Conservation (phyloP, 163 green algal species). For the Scenedesmus sp. region DNA sequence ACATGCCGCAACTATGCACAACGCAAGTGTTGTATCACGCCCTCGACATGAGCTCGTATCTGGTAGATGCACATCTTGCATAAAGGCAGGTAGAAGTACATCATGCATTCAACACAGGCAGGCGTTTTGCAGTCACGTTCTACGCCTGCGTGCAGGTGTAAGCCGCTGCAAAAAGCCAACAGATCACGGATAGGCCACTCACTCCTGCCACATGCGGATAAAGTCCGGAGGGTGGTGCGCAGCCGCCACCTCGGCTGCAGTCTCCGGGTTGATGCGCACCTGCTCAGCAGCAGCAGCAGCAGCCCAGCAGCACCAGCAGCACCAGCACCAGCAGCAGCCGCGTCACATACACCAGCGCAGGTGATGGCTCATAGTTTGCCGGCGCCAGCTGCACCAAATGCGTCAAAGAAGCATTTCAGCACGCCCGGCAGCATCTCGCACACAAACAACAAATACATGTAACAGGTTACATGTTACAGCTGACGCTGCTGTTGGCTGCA, state of each 20-base stretch:
- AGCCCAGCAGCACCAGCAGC: neutral
- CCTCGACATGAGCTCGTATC: too few species aligned
- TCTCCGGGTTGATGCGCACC: conserved; percentile 46
- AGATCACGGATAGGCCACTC: neutral
- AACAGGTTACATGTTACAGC: conserved; percentile 20
- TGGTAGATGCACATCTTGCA: too few species aligned
- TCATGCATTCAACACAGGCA: too few species aligned
- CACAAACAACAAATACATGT: too few species aligned
- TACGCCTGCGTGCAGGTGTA: too few species aligned
- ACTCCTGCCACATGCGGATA: conserved; percentile 51
- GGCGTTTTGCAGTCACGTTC: too few species aligned
- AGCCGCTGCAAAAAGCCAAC: neutral
- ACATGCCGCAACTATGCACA: neutral
- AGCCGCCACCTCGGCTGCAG: neutral
- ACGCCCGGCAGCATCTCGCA: too few species aligned
- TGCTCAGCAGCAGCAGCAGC: conserved; percentile 3
- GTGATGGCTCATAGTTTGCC: too few species aligned
- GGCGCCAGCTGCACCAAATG: neutral
- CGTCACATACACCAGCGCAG: too few species aligned
- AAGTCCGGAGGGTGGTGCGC: conserved; percentile 48
- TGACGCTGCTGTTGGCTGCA: neutral
- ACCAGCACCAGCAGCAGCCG: neutral
- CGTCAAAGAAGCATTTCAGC: too few species aligned
- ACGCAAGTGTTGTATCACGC: neutral
- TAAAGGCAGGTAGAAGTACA: too few species aligned